These are phyloP conservation scores for Dichotomocladium elegans DNA, from an alignment of 371 early-diverging fungal genomes.

Conservation along the genomic window DNA sequence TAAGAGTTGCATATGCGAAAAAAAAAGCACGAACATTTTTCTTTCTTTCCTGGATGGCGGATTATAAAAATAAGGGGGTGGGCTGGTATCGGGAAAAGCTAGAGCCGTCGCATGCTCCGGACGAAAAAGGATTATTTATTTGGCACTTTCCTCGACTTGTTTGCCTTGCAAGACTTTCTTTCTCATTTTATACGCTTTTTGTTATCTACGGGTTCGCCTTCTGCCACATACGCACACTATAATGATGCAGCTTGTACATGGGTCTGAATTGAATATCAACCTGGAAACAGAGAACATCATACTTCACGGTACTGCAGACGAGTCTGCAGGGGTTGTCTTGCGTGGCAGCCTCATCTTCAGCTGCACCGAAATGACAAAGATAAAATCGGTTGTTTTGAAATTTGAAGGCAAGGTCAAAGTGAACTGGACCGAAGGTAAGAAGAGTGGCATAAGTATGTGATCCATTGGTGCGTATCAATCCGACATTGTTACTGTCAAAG, in stretches of 20 bases:
- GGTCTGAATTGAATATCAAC: slow-evolving; percentile 34
- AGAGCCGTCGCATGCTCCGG: too few species aligned
- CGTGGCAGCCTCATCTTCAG: slow-evolving; percentile 37
- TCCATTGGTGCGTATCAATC: background rate
- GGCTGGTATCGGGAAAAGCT: background rate
- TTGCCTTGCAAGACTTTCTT: too few species aligned
- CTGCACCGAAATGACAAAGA: slow-evolving; percentile 37
- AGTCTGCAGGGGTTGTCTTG: slow-evolving; percentile 45
- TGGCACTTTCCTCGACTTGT: too few species aligned
- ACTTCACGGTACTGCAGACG: slow-evolving; percentile 38
- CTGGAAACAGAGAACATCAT: slow-evolving; percentile 37
- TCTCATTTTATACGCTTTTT: background rate
- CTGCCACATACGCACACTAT: background rate
- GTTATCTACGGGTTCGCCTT: background rate
- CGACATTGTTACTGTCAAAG: too few species aligned
- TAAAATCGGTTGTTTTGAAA: slow-evolving; percentile 33
- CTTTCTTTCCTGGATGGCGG: too few species aligned
- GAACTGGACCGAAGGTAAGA: slow-evolving; percentile 44
- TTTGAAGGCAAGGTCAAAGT: slow-evolving; percentile 43
- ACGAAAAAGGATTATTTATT: too few species aligned
- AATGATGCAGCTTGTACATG: slow-evolving; percentile 29
- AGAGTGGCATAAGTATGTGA: background rate
- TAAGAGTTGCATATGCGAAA: too few species aligned
- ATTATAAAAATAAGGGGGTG: too few species aligned
- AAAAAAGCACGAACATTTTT: too few species aligned